phyloP scores from a whole-genome alignment of 2,329 filamentous ascomycete genomes.

The Fusarium irregulare region DNA sequence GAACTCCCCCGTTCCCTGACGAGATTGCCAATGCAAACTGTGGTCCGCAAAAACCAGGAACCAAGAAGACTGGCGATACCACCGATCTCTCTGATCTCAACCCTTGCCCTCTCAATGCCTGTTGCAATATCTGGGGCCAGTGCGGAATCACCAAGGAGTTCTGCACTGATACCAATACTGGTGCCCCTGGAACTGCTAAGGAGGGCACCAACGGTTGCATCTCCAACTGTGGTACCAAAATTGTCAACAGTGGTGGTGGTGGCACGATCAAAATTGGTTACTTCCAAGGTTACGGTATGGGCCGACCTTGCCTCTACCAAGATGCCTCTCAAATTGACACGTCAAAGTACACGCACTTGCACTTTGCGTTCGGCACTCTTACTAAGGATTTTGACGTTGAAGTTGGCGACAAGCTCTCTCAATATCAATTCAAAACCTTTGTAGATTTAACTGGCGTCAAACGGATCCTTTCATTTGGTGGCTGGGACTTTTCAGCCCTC shows the following conservation, averaged over 20 bases:
- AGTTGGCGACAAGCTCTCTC: background rate
- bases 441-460: constrained; percentile 28
- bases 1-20: background rate
- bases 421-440: constrained; percentile 49
- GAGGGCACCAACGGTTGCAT: constrained; percentile 43
- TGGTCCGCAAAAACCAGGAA: background rate
- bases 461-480: constrained; percentile 45
- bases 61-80: background rate
- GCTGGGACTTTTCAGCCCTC: constrained; percentile 39
- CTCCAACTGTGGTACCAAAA: constrained; percentile 54
- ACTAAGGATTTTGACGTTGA: constrained; percentile 30
- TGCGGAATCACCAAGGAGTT: constrained; percentile 5
- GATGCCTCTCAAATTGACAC: constrained; percentile 42
- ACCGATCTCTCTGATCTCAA: background rate
- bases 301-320: constrained; percentile 30
- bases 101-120: constrained; percentile 1
- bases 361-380: constrained; percentile 43
- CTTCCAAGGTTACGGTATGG: constrained; percentile 10
- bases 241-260: constrained; percentile 16
- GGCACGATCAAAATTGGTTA: background rate
- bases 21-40: background rate
- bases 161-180: constrained; percentile 4
- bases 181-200: background rate
- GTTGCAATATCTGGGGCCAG: background rate
- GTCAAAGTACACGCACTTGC: constrained; percentile 34